A percentile compares a stretch with the other conserved stretches of the same genome.
Conservation (phyloP, 2,329 filamentous ascomycete genomes). For the Trichophyton mentagrophytes region DNA sequence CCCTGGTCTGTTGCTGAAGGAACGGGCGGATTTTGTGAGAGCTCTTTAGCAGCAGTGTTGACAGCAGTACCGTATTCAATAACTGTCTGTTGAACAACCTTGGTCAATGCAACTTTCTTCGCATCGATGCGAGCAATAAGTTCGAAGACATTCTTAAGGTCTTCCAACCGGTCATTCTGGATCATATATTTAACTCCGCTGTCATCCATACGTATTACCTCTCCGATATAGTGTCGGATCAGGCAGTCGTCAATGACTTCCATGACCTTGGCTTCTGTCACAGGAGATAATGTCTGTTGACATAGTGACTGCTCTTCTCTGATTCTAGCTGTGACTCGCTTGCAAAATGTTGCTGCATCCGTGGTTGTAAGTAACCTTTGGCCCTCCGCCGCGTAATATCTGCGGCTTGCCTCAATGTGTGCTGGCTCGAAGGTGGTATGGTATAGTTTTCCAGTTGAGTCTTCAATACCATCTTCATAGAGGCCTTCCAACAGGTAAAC, state of each 20-base stretch:
- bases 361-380: slow-evolving; percentile 60
- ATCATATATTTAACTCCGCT: slow-evolving; percentile 84
- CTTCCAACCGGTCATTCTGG: slow-evolving; percentile 69
- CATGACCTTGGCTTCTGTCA: slow-evolving; percentile 61
- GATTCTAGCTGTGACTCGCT: slow-evolving; percentile 60
- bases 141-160: slow-evolving; percentile 68
- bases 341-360: slow-evolving; percentile 71
- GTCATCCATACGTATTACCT: slow-evolving; percentile 71
- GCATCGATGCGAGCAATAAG: slow-evolving; percentile 66
- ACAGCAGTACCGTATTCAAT: slow-evolving; percentile 71
- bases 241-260: slow-evolving; percentile 68
- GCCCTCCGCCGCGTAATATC: slow-evolving; percentile 67
- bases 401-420: slow-evolving; percentile 57
- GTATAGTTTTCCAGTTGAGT: slow-evolving; percentile 70
- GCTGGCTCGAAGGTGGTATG: slow-evolving; percentile 66
- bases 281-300: slow-evolving; percentile 61
- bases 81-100: slow-evolving; percentile 60
- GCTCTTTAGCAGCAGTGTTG: slow-evolving; percentile 51
- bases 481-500: slow-evolving; percentile 81
- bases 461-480: slow-evolving; percentile 68
- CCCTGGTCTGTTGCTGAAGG: slow-evolving; percentile 27
- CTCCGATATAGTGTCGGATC: slow-evolving; percentile 62
- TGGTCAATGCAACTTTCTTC: slow-evolving; percentile 57
- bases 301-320: slow-evolving; percentile 73
- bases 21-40: slow-evolving; percentile 40